Evolutionary conservation across 2,329 filamentous ascomycete species (phyloP).

Genomic region (Phyllosticta paracitricarpa): DNA sequence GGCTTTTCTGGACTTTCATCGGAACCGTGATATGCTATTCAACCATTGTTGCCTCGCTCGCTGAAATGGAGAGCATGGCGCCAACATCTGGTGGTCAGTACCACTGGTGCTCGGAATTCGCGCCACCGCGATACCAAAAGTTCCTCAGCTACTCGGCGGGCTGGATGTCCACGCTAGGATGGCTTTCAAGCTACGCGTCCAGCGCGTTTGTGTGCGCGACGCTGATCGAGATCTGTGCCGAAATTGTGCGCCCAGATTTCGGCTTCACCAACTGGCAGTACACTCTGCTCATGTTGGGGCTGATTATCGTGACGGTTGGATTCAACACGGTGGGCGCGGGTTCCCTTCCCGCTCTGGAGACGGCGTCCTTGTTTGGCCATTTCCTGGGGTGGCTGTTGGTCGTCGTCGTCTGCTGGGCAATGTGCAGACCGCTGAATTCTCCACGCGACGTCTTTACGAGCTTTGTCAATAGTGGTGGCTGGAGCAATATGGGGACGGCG

Average conservation of each 20-base stretch:
- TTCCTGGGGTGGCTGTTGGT: constrained; percentile 15
- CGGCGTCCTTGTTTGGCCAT: constrained; percentile 15
- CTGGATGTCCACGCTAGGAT: constrained; percentile 29
- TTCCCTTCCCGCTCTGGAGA: constrained; percentile 16
- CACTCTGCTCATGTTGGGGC: constrained; percentile 19
- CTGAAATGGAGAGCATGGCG: constrained; percentile 13
- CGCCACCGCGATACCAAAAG: constrained; percentile 11
- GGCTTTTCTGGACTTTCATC: constrained; percentile 13
- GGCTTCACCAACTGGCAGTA: constrained; percentile 20
- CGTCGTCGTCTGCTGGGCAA: constrained; percentile 17
- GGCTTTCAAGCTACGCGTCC: constrained; percentile 26
- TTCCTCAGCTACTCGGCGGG: constrained; percentile 13
- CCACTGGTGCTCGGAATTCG: constrained; percentile 13
- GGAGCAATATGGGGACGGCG: constrained; percentile 13
- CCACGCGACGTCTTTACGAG: constrained; percentile 10
- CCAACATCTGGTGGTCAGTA: constrained; percentile 11
- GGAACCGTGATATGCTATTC: constrained; percentile 9
- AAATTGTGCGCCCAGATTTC: constrained; percentile 18
- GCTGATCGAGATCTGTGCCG: constrained; percentile 28
- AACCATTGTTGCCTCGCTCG: constrained; percentile 12
- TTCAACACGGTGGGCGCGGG: constrained; percentile 17
- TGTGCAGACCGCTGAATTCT: constrained; percentile 11
- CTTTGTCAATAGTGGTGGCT: constrained; percentile 14
- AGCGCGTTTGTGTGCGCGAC: constrained; percentile 26
- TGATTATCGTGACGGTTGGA: constrained; percentile 15